Conservation (phyloP, 2,329 filamentous ascomycete genomes). For the Ophiocordyceps australis region DNA sequence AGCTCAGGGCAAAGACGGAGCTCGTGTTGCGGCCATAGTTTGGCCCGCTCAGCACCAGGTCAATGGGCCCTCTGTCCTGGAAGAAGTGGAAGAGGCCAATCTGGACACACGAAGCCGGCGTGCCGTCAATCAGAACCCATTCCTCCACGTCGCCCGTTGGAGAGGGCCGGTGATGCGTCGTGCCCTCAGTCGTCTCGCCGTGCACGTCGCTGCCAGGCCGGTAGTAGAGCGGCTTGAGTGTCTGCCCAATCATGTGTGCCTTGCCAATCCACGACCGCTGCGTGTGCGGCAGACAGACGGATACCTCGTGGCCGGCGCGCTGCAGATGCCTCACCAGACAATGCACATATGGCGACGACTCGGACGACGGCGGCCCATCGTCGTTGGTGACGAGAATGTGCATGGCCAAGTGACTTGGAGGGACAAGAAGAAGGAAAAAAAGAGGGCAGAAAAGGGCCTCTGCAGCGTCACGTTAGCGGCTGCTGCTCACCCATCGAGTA, state of each 20-base stretch:
- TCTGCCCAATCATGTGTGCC: conserved; percentile 85
- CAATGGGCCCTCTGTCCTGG: conserved; percentile 49
- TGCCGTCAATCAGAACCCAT: conserved; percentile 69
- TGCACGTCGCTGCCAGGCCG: conserved; percentile 31
- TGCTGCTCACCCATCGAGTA: no score
- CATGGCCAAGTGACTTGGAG: no score
- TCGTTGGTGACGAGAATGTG: conserved; percentile 58
- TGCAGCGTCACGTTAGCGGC: no score
- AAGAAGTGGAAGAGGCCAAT: conserved; percentile 72
- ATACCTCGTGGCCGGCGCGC: conserved; percentile 65
- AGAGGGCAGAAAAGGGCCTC: background rate
- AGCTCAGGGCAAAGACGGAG: conserved; percentile 60
- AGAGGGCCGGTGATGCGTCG: conserved; percentile 38
- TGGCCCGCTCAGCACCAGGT: conserved; percentile 62
- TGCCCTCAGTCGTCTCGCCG: conserved; percentile 36
- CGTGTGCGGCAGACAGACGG: conserved; percentile 75
- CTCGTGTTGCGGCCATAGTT: conserved; percentile 77
- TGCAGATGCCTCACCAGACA: conserved; percentile 54
- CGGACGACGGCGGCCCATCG: conserved; percentile 61
- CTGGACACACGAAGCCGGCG: conserved; percentile 65
- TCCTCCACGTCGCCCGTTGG: conserved; percentile 45
- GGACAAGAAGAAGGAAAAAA: background rate
- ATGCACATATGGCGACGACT: conserved; percentile 67
- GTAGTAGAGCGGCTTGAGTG: conserved; percentile 72
- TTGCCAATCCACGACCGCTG: conserved; percentile 98